Base-by-base conservation (phyloP, 768 basidiomycete species). In the Candolleomyces eurysporus region DNA sequence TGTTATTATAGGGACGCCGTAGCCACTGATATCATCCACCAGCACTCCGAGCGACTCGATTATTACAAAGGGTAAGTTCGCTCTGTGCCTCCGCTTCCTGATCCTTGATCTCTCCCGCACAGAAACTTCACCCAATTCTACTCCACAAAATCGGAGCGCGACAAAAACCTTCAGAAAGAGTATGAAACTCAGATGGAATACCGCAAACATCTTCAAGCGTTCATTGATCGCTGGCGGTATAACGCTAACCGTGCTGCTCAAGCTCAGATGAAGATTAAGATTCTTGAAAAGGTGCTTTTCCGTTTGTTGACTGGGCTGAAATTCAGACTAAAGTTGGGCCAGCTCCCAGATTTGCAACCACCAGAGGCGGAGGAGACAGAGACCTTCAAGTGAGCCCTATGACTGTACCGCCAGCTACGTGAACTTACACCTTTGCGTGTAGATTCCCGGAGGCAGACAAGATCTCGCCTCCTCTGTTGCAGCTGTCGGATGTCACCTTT, bases 61-160 rank as follows among this genome's bases (percentile, higher is more conserved):
- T 98, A 98, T 77, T 98, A 96, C 80, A 97, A 98, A 79, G 97
- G 96, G 87, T 91, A 68, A 30, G 77, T n/a, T 43, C 5, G 13
- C 30, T 32, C 4, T 21, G 16, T 32, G 3, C 49, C 45, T 62
- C 16, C 30, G 50, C 3, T 55, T 63, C 31, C 57, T 61, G 10
- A 63, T 58, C 48, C 68, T 58, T 26, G 62, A 17, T 11, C 5
- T 31, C 7, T 9, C 22, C 49, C 13, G 6, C 46, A 40, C 65
- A 93, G 91, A 61, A 98, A 98, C 78, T 99, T 98, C 75, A 88
- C 92, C 1, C 96, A 98, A 73, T 98, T 99, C 82, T 98, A 99
- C 72, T 96, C 96, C 1, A 98, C 96, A 21, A 98, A 98, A 76
- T 92, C 90, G 4, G 97, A 98, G 70, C 89, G 97, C 30, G 91